phyloP scores from a whole-genome alignment of 2,329 filamentous ascomycete genomes.

The Trichoderma polysporum region DNA sequence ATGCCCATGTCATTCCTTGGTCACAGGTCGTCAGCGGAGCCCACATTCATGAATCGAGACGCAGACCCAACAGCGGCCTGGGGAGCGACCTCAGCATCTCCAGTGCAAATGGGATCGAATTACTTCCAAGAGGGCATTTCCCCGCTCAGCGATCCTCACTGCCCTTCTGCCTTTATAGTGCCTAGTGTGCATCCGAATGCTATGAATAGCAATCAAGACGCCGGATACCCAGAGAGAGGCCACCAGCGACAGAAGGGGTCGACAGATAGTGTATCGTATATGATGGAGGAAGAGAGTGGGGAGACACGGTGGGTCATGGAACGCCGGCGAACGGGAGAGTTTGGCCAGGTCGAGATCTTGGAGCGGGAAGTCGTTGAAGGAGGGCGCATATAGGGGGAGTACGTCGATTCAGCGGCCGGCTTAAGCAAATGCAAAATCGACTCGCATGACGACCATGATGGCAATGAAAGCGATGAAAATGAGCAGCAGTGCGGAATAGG shows the following conservation, averaged over 20 bases:
- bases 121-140: neutral
- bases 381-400: constrained; percentile 42
- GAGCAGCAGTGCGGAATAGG: neutral
- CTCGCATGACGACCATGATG: neutral
- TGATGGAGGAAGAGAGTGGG: constrained; percentile 60
- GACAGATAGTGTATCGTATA: constrained; percentile 69
- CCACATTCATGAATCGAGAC: neutral
- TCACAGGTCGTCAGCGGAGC: constrained; percentile 7
- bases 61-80: neutral
- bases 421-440: neutral
- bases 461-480: neutral
- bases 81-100: neutral
- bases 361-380: constrained; percentile 64
- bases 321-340: constrained; percentile 63
- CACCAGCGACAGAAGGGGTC: constrained; percentile 57
- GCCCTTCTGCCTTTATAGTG: neutral
- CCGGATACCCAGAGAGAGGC: constrained; percentile 32
- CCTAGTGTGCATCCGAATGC: constrained; percentile 6
- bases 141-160: neutral
- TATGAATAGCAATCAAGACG: neutral
- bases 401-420: neutral
- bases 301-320: constrained; percentile 69
- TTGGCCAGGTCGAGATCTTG: constrained; percentile 63
- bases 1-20: constrained; percentile 35
- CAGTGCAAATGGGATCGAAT: neutral